phyloP scores from a whole-genome alignment of 2,329 filamentous ascomycete species.

The Ophiostoma sp. region DNA sequence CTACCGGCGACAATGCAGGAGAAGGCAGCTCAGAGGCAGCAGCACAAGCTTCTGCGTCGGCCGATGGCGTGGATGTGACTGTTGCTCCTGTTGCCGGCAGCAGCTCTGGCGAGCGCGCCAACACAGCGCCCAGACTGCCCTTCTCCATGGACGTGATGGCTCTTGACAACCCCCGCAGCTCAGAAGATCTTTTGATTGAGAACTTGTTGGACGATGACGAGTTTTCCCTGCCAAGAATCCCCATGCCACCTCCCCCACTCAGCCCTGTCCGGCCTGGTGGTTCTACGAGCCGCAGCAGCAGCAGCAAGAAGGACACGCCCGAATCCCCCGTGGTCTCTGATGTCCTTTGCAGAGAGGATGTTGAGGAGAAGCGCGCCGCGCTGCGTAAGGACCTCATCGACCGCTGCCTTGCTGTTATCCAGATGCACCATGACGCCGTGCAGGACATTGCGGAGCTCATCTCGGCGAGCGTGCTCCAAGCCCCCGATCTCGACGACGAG shows the following conservation, averaged over 20 bases:
- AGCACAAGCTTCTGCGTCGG: neutral
- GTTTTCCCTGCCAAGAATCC: neutral
- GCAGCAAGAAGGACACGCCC: neutral
- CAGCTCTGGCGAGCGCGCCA: neutral
- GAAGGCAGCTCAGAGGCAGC: neutral
- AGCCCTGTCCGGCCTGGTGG: neutral
- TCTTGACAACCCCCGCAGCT: conserved; percentile 35
- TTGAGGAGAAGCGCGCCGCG: conserved; percentile 72
- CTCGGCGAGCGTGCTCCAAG: conserved; percentile 64
- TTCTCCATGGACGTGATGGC: conserved; percentile 36
- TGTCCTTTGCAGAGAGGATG: conserved; percentile 64
- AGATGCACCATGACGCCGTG: conserved; percentile 81
- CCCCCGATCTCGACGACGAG: conserved; percentile 50
- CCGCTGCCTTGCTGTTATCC: conserved; percentile 84
- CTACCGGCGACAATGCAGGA: neutral
- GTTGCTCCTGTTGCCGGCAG: neutral
- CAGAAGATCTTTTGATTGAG: conserved; percentile 28
- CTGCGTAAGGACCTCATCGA: conserved; percentile 80
- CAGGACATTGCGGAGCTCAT: conserved; percentile 91
- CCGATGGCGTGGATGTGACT: conserved; percentile 3
- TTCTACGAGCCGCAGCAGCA: neutral
- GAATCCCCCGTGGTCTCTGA: conserved; percentile 34
- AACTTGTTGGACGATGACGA: conserved; percentile 1
- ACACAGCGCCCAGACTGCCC: conserved; percentile 26
- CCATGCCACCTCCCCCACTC: neutral